Conservation (phyloP, 371 early-diverging fungal species). For the Actinomortierella wolfii region DNA sequence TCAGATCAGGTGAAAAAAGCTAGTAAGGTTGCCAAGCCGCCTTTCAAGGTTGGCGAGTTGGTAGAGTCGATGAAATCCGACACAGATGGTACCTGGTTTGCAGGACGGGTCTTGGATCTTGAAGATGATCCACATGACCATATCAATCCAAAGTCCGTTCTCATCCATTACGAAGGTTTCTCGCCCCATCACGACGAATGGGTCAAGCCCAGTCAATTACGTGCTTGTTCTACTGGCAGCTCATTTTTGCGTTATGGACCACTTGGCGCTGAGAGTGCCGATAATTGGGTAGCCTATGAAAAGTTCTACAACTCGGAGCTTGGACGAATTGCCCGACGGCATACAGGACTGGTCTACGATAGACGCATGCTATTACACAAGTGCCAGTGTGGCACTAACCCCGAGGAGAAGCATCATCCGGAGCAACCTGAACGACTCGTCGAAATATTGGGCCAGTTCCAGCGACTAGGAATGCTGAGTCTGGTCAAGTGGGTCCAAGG, state of each 20-base stretch:
- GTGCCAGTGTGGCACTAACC: constrained; percentile 61
- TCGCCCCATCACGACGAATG: constrained; percentile 68
- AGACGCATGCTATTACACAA: constrained; percentile 60
- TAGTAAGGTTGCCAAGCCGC: constrained; percentile 29
- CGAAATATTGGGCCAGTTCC: constrained; percentile 46
- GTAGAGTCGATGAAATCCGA: constrained; percentile 47
- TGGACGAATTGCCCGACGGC: constrained; percentile 51
- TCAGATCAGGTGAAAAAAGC: constrained; percentile 26
- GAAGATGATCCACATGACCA: constrained; percentile 47
- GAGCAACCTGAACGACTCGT: constrained; percentile 66
- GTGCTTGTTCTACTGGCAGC: constrained; percentile 45
- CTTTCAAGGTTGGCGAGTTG: constrained; percentile 45
- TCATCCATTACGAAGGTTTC: constrained; percentile 68
- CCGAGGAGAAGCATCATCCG: constrained; percentile 61
- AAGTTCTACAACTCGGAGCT: constrained; percentile 57
- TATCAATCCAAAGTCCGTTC: constrained; percentile 47
- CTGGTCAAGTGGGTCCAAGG: constrained; percentile 57
- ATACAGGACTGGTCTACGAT: constrained; percentile 66
- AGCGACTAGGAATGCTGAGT: constrained; percentile 54
- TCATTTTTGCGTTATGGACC: constrained; percentile 53
- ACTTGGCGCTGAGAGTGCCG: constrained; percentile 52
- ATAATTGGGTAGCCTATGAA: constrained; percentile 60
- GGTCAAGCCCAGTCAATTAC: constrained; percentile 52
- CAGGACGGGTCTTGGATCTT: constrained; percentile 40
- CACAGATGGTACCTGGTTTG: constrained; percentile 45